Conservation (phyloP, 805 yeast genomes). For the Zygosaccharomyces lentus region DNA sequence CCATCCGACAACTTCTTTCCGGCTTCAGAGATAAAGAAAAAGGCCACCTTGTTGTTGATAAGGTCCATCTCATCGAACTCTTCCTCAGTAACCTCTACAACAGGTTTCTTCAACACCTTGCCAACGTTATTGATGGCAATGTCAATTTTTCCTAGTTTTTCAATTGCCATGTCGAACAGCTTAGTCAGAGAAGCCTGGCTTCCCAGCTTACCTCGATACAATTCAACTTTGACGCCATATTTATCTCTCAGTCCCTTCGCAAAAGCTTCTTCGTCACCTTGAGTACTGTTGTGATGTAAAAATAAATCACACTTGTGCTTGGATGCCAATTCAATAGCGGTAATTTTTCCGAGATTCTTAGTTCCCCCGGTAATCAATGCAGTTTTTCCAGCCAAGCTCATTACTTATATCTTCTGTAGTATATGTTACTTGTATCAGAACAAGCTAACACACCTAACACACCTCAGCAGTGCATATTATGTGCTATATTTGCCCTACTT, state of each 20-base stretch:
- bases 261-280: constrained; percentile 37
- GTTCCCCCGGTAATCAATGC: constrained; percentile 59
- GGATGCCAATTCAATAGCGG: constrained; percentile 51
- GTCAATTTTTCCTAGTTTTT: constrained; percentile 48
- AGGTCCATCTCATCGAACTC: constrained; percentile 54
- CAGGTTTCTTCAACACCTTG: constrained; percentile 58
- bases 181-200: constrained; percentile 40
- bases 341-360: constrained; percentile 54
- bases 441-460: too few relatives aligned
- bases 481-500: too few relatives aligned
- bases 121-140: constrained; percentile 66
- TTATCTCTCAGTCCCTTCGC: constrained; percentile 36
- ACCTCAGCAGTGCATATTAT: too few relatives aligned
- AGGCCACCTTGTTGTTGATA: constrained; percentile 56
- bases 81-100: constrained; percentile 45
- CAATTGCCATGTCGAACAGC: constrained; percentile 46
- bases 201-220: constrained; percentile 42
- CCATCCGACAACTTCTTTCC: constrained; percentile 45
- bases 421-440: too few relatives aligned
- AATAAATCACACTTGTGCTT: constrained; percentile 48
- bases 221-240: constrained; percentile 41
- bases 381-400: constrained; percentile 42
- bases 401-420: constrained; percentile 2
- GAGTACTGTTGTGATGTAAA: constrained; percentile 50
- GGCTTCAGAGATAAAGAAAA: constrained; percentile 56